Conservation (phyloP, 352 stramenopile species). For the Pilasporangium apinafurcum region DNA sequence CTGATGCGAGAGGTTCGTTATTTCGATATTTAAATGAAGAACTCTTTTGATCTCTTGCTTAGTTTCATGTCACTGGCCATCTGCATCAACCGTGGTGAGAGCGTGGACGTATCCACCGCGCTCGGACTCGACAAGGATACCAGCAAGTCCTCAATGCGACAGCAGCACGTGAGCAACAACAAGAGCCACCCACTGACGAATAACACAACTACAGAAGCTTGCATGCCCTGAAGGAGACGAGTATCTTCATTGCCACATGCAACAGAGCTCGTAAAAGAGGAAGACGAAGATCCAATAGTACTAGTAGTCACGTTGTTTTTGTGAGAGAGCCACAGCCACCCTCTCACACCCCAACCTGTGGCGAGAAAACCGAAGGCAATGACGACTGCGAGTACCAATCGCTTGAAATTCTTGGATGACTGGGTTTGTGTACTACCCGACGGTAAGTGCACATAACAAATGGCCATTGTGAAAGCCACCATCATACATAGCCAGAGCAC, state of each 20-base stretch:
- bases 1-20: no score
- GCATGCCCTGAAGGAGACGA: slow-evolving; percentile 7
- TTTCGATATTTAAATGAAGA: no score
- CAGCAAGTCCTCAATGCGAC: slow-evolving; percentile 48
- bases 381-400: slow-evolving; percentile 4
- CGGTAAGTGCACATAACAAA: slow-evolving; percentile 4
- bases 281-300: no score
- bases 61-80: not conserved
- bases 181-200: slow-evolving; percentile 24
- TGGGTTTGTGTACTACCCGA: not conserved
- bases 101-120: slow-evolving; percentile 21
- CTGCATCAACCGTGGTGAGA: slow-evolving; percentile 22
- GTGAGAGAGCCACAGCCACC: slow-evolving; percentile 9
- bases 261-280: no score
- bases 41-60: no score
- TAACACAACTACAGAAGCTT: slow-evolving; percentile 20
- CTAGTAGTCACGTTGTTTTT: not conserved
- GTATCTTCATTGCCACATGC: not conserved
- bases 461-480: not conserved
- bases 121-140: slow-evolving; percentile 16
- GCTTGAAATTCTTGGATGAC: no score
- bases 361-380: slow-evolving; percentile 9
- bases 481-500: slow-evolving; percentile 17
- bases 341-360: slow-evolving; percentile 16
- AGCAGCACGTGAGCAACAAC: slow-evolving; percentile 40